A percentile compares a stretch with the other conserved stretches of the same genome.
These are phyloP conservation scores for Oryza longistaminata DNA, from an alignment of 176 grass and related monocot genomes.

Conservation along the genomic window DNA sequence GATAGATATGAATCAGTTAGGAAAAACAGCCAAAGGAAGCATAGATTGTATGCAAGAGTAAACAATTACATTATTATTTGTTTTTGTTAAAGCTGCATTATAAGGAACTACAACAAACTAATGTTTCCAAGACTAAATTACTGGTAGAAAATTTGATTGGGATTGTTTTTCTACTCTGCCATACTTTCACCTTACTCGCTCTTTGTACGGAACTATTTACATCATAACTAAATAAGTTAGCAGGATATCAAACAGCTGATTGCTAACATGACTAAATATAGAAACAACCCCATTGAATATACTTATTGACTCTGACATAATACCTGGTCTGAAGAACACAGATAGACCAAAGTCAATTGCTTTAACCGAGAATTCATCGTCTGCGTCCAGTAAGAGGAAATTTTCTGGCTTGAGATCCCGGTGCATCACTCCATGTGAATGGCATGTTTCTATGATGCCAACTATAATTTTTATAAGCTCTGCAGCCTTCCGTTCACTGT, in stretches of 20 bases:
- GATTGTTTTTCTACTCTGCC: neutral
- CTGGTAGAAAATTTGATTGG: neutral
- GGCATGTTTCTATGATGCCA: slow-evolving; percentile 54
- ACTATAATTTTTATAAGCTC: slow-evolving; percentile 69
- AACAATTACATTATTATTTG: neutral
- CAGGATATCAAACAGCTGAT: neutral
- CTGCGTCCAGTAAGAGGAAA: slow-evolving; percentile 61
- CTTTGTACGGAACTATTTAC: neutral
- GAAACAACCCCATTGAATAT: neutral
- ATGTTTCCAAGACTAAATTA: neutral
- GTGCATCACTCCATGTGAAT: slow-evolving; percentile 82
- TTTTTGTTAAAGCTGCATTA: neutral
- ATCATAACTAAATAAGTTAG: neutral
- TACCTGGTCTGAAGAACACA: slow-evolving; percentile 76
- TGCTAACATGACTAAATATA: neutral
- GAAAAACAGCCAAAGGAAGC: neutral
- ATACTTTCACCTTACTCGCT: neutral
- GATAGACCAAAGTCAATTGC: slow-evolving; percentile 80
- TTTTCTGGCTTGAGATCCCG: slow-evolving; percentile 83
- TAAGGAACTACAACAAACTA: neutral
- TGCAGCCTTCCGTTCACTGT: slow-evolving; percentile 66
- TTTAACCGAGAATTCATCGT: slow-evolving; percentile 70
- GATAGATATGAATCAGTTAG: neutral
- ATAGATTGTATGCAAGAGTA: neutral
- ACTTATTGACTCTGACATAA: neutral